Evolutionary conservation across 2,329 filamentous ascomycete species (phyloP), one percentile per base, ranked within the genome.

Genomic region (Myriangium duriaei): DNA sequence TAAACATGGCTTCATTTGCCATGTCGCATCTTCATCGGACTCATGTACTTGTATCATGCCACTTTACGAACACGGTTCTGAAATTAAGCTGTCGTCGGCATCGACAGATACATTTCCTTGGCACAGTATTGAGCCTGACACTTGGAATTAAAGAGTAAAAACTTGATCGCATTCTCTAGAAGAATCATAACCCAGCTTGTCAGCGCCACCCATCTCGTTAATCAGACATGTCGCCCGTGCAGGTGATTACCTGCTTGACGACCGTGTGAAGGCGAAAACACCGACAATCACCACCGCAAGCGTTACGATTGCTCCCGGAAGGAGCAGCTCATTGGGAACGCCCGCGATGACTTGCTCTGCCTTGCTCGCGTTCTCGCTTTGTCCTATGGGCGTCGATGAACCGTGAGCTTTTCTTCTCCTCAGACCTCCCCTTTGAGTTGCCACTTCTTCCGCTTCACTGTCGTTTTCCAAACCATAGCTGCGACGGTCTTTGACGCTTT

Each of bases 231-330:
- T n/a, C n/a, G n/a, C n/a, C n/a, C n/a, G n/a, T n/a, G n/a, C n/a
- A n/a, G n/a, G n/a, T n/a, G n/a, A 26, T 26, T n/a, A 26, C 21
- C n/a, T 26, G 21, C 21, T 26, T 7, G 21, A 26, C 21, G 21
- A 26, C 32, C 43, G 30, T 7, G 43, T 78, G 51, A 98, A 76
- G 30, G 86, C 78, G 63, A 98, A 98, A 9, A 96, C 88, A 47
- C 83, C 84, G 29, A 92, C 71, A 60, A 98, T 94, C 26, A 94
- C 87, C 30, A 92, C 84, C 7, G 88, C 91, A 53, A 98, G 64
- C n/a, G 87, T 87, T 41, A 91, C 86, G 56, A 98, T 88, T 13
- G 91, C 91, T 47, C 91, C 91, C 0, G 91, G 91, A 30, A 96
- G 72, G 12, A 98, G 68, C 39, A 96, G 67, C 53, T 98, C 91